phyloP scores from a whole-genome alignment of 2,329 filamentous ascomycete species.

The Dichotomopilus funicola region DNA sequence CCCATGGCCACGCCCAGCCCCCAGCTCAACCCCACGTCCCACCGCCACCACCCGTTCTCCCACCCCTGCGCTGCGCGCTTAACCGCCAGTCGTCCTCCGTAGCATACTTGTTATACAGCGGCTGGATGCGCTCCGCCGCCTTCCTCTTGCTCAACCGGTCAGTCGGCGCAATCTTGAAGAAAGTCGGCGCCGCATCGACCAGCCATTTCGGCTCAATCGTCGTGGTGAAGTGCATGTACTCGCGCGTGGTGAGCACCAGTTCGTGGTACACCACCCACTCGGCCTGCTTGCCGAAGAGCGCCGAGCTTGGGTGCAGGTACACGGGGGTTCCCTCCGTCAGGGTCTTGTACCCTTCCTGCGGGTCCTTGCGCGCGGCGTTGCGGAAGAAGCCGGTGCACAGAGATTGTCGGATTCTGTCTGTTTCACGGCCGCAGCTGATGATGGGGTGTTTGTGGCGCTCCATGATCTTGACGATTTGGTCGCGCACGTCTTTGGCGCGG shows the following conservation, averaged over 20 bases:
- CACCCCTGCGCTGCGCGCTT: constrained; percentile 77
- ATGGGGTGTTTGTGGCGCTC: constrained; percentile 79
- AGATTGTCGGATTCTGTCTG: constrained; percentile 78
- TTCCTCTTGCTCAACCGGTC: constrained; percentile 84
- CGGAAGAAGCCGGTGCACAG: constrained; percentile 94
- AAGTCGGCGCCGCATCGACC: constrained; percentile 94
- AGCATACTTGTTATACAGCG: constrained; percentile 86
- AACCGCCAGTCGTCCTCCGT: constrained; percentile 94
- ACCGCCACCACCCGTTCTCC: constrained; percentile 74
- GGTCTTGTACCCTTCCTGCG: constrained; percentile 95
- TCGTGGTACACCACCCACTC: constrained; percentile 95
- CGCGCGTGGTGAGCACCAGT: constrained; percentile 86
- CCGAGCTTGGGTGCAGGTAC: constrained; percentile 85
- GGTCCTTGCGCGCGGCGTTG: constrained; percentile 89
- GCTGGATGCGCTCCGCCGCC: constrained; percentile 90
- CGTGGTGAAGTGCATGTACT: constrained; percentile 96
- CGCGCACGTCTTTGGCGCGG: constrained; percentile 83
- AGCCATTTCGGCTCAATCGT: constrained; percentile 91
- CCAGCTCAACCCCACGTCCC: constrained; percentile 76
- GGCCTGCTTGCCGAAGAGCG: constrained; percentile 89
- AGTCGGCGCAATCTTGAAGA: constrained; percentile 93
- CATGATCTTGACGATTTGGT: constrained; percentile 92
- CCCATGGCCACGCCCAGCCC: background rate
- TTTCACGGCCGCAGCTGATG: constrained; percentile 79
- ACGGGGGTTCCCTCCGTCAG: constrained; percentile 92